phyloP scores from a whole-genome alignment of 495 filamentous ascomycete species.

The Sporormia fimetaria region DNA sequence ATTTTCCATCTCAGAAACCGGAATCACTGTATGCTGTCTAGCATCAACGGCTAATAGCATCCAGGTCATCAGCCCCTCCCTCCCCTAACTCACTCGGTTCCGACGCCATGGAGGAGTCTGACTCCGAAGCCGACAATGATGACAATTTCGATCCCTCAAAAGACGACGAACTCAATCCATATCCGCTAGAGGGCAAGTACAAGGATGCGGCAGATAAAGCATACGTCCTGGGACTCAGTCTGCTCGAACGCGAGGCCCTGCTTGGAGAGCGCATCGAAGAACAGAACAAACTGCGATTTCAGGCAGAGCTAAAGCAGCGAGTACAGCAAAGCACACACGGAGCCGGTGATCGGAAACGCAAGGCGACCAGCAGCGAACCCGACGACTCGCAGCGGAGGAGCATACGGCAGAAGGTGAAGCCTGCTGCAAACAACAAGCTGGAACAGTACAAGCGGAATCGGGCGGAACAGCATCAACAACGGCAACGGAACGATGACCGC shows the following conservation, averaged over 20 bases:
- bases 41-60: slow-evolving; percentile 17
- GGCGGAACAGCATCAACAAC: slow-evolving; percentile 70
- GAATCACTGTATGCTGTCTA: slow-evolving; percentile 10
- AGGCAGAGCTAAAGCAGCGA: slow-evolving; percentile 67
- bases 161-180: slow-evolving; percentile 54
- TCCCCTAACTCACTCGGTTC: slow-evolving; percentile 69
- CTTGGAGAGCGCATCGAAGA: slow-evolving; percentile 79
- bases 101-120: slow-evolving; percentile 82
- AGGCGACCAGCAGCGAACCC: slow-evolving; percentile 60
- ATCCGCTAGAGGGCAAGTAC: slow-evolving; percentile 83
- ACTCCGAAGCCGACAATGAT: slow-evolving; percentile 51
- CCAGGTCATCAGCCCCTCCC: slow-evolving; percentile 48
- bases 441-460: slow-evolving; percentile 75
- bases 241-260: slow-evolving; percentile 79
- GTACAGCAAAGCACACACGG: slow-evolving; percentile 48
- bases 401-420: slow-evolving; percentile 61
- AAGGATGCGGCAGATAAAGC: slow-evolving; percentile 65
- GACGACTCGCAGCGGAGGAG: slow-evolving; percentile 69
- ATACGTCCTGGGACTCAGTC: slow-evolving; percentile 74
- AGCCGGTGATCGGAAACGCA: slow-evolving; percentile 61
- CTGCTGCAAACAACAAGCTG: slow-evolving; percentile 36
- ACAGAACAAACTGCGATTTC: slow-evolving; percentile 67
- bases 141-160: slow-evolving; percentile 39
- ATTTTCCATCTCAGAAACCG: slow-evolving; percentile 4
- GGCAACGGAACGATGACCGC: slow-evolving; percentile 55